Base-by-base conservation (phyloP, 352 stramenopile genomes). In the Phytophthora capsici region DNA sequence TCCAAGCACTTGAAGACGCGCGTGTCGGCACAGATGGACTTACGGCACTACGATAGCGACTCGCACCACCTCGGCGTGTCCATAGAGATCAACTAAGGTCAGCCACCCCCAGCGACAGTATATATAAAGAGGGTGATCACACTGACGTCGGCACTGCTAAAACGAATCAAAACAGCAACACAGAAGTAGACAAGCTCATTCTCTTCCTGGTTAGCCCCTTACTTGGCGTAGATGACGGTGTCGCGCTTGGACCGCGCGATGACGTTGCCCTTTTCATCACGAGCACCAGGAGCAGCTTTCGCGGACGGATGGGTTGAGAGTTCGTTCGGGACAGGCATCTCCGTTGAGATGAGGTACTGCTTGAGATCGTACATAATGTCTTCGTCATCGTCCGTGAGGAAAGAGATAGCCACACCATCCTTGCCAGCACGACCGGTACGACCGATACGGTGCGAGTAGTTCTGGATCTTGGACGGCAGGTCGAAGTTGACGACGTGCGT, bases 401-500 rank as follows among this genome's bases (percentile, higher is more conserved):
- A 97, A 47, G 96, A 99, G 32, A 98, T 98, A 5, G 98, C 97
- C 10, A 98, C 78, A 64, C 98, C 98, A 40, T 98, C 84, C 73
- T 99, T 99, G 40, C 98, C 98, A 4, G 97, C 97, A 73, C 98
- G 94, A 46, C 97, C 98, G 6, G 98, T 99, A 72, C 98, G 89
- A 52, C 98, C 98, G 65, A 99, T 99, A 57, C 98, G 90, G 84
- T 99, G 97, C 70, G 86, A 98, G 80, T 99, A 99, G 61, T 92
- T 97, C 66, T 99, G 94, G 74, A 99, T 99, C 69, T 98, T 98
- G 13, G 80, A 94, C 12, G 98, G 97, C 65, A 99, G 76, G 66
- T 99, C 97, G 75, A 97, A 99, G 79, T 99, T 99, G 68, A 99
- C 94, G 2, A 99, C 96, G 75, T 99, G 94, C 5, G 95, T 96